Evolutionary conservation across 176 grass and related monocot species (phyloP).

Genomic region (Raddia guianensis): DNA sequence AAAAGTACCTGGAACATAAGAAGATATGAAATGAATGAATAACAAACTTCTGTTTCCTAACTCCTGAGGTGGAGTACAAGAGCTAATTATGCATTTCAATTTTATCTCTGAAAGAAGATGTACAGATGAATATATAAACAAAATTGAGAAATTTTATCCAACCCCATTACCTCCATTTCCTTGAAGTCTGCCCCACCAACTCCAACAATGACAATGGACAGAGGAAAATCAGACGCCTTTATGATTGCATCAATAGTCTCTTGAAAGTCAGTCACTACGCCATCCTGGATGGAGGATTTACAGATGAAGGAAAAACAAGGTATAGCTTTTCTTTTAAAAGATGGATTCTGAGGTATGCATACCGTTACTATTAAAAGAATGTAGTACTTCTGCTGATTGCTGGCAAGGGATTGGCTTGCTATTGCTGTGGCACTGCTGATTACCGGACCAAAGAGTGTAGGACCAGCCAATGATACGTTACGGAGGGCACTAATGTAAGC

Average conservation of each 20-base stretch:
- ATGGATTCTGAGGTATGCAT: slow-evolving; percentile 33
- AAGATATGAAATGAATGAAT: background rate
- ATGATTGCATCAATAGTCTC: slow-evolving; percentile 94
- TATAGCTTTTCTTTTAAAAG: slow-evolving; percentile 13
- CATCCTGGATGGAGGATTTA: slow-evolving; percentile 76
- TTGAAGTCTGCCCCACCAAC: slow-evolving; percentile 97
- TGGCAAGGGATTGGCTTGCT: slow-evolving; percentile 80
- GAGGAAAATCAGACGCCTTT: slow-evolving; percentile 93
- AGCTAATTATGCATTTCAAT: slow-evolving; percentile 22
- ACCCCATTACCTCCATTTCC: slow-evolving; percentile 87
- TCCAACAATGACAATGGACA: slow-evolving; percentile 89
- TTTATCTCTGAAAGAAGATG: slow-evolving; percentile 24
- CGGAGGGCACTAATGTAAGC: slow-evolving; percentile 89
- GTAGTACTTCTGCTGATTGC: slow-evolving; percentile 78
- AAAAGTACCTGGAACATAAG: background rate
- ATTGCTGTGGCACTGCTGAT: slow-evolving; percentile 78
- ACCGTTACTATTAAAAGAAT: slow-evolving; percentile 88
- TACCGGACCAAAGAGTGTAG: slow-evolving; percentile 91
- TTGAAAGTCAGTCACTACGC: slow-evolving; percentile 96
- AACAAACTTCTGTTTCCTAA: background rate
- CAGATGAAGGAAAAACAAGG: slow-evolving; percentile 24
- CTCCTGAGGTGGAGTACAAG: background rate
- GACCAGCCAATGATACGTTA: slow-evolving; percentile 96
- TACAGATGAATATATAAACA: slow-evolving; percentile 16
- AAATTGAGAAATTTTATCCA: background rate